Evolutionary conservation across 164 flowering plant species (phyloP).

Genomic region (Nelumbo lutea): DNA sequence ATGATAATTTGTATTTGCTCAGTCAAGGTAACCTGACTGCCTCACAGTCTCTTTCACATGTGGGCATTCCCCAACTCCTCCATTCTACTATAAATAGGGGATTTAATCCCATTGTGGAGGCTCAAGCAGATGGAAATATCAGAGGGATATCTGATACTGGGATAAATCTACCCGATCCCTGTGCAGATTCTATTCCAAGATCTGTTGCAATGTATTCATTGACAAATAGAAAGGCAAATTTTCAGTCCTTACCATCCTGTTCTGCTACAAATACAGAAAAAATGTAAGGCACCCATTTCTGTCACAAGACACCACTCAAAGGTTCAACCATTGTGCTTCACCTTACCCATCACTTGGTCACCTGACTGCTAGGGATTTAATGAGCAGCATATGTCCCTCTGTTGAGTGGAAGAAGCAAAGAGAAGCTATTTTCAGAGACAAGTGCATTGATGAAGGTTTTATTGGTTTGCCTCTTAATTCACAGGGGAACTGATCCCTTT

Average conservation of each 20-base stretch:
- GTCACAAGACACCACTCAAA: slow-evolving; percentile 8
- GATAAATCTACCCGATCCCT: slow-evolving; percentile 17
- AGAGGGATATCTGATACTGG: slow-evolving; percentile 11
- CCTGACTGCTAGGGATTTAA: slow-evolving; percentile 22
- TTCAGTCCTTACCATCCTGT: slow-evolving; percentile 22
- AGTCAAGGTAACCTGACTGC: slow-evolving; percentile 11
- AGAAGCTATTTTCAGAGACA: slow-evolving; percentile 18
- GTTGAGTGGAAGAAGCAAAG: slow-evolving; percentile 26
- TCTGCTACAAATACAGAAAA: slow-evolving; percentile 13
- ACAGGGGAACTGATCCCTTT: slow-evolving; percentile 44
- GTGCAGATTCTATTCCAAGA: slow-evolving; percentile 14
- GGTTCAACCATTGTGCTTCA: slow-evolving; percentile 7
- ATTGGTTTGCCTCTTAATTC: slow-evolving; percentile 68
- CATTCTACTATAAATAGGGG: slow-evolving; percentile 12
- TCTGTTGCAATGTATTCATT: slow-evolving; percentile 17
- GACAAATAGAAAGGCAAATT: slow-evolving; percentile 11
- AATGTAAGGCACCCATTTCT: slow-evolving; percentile 15
- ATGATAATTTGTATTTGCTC: slow-evolving; percentile 17
- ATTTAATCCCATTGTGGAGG: slow-evolving; percentile 6
- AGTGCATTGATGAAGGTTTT: slow-evolving; percentile 22
- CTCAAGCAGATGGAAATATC: slow-evolving; percentile 15
- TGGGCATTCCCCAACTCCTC: slow-evolving; percentile 14
- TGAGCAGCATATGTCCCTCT: slow-evolving; percentile 18
- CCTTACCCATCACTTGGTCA: slow-evolving; percentile 22
- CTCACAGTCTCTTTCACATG: slow-evolving; percentile 9